Base-by-base conservation (phyloP, 768 basidiomycete genomes). In the Termitomyces sp. region DNA sequence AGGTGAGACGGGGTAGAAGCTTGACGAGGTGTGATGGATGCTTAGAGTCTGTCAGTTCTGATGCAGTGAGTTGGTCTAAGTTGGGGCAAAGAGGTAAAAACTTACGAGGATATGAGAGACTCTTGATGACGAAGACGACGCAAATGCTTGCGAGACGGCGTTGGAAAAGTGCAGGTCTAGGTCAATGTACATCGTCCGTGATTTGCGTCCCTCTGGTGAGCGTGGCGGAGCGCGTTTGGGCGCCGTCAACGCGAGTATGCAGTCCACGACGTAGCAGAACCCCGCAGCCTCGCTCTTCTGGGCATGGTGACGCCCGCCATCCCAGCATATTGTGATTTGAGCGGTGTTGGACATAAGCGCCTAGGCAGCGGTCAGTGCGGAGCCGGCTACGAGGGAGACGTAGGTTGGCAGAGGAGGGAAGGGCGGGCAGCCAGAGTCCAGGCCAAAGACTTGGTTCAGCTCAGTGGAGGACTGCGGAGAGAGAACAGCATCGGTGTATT, bases 251-350 rank as follows among this genome's bases (percentile, higher is more conserved):
- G 87, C 87, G 1, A 98, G 78, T 10, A 93, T 80, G 53, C 88
- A 85, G 66, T 98, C 95, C 1, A 91, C 89, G 21, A 98, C 88
- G 65, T 97, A 98, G 74, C 95, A 98, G 70, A 90, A 98, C 0
- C 95, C 95, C 3, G 89, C 83, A 0, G 93, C 93, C 43, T 74
- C 76, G 0, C 81, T 77, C 65, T 90, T 87, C 49, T 84, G 80
- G 0, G 90, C 90, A 62, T 97, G 95, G 62, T 96, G 95, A 63
- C 93, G 78, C 49, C 95, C 95, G 15, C 95, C 95, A 61, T 95
- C 94, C 94, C 95, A 97, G 65, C 81, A 85, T 42, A 98, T 82
- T 0, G 87, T 82, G 28, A 90, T 69, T 28, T 88, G 78, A 5
- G 79, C 77, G 2, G 72, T 43, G 14, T 73, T 69, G 11, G 78